Percentiles rank a stretch among this genome's conserved stretches.
phyloP scores from a whole-genome alignment of 2,329 filamentous ascomycete genomes.

The Cordyceps sp. region DNA sequence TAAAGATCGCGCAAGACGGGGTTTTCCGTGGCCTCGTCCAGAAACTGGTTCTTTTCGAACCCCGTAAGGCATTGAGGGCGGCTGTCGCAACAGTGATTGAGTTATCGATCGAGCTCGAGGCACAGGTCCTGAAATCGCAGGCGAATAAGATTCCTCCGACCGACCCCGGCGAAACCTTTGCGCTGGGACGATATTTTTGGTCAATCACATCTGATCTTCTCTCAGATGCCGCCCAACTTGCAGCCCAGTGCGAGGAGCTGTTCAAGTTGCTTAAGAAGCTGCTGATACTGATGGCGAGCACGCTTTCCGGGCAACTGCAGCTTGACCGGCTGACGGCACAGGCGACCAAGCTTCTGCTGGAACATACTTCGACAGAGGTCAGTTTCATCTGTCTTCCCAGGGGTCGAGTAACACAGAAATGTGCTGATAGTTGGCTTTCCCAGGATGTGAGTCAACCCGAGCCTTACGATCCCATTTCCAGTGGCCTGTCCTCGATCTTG shows the following conservation, averaged over 20 bases:
- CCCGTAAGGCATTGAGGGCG: constrained; percentile 10
- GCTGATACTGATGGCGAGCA: constrained; percentile 16
- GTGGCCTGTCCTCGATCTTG: constrained; percentile 13
- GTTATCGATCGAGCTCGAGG: constrained; percentile 6
- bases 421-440: background rate
- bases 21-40: constrained; percentile 8
- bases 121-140: constrained; percentile 1
- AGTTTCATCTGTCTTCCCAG: constrained; percentile 1
- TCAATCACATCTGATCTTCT: constrained; percentile 16
- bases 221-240: constrained; percentile 12
- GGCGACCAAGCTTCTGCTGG: constrained; percentile 17
- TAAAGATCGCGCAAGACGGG: constrained; percentile 7
- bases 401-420: too few relatives aligned
- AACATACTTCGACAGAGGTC: constrained; percentile 24
- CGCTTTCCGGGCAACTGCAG: constrained; percentile 12
- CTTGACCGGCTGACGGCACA: constrained; percentile 13
- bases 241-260: constrained; percentile 25
- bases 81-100: constrained; percentile 18
- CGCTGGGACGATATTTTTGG: constrained; percentile 13
- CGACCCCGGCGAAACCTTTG: background rate
- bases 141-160: background rate
- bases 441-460: constrained; percentile 12
- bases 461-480: constrained; percentile 12
- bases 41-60: constrained; percentile 12
- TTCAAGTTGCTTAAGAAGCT: constrained; percentile 24